These are phyloP conservation scores for Trichomonascaceae sp. DNA, from an alignment of 1,139 yeast species.

Conservation along the genomic window DNA sequence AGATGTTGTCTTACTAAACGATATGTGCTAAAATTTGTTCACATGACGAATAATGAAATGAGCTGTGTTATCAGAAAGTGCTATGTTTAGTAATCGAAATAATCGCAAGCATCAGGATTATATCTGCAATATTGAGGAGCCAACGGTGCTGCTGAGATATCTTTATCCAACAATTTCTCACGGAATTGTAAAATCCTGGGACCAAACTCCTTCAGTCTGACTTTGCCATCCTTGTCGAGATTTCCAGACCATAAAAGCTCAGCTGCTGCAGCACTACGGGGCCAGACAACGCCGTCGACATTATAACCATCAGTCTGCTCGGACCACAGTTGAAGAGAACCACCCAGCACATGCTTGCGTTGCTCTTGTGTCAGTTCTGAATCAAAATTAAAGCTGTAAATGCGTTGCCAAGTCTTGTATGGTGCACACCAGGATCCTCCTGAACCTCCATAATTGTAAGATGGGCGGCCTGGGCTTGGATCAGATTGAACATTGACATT, in stretches of 20 bases:
- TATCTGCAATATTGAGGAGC: conserved; percentile 13
- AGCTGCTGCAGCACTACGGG: conserved; percentile 43
- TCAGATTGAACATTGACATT: conserved; percentile 24
- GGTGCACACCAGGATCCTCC: conserved; percentile 46
- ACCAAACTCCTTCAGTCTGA: conserved; percentile 8
- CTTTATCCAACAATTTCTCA: conserved; percentile 10
- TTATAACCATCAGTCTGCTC: conserved; percentile 39
- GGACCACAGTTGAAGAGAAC: conserved; percentile 41
- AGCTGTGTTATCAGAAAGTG: not conserved
- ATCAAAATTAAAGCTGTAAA: conserved; percentile 36
- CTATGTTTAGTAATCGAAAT: not conserved
- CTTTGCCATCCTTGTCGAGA: conserved; percentile 25
- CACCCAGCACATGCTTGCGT: conserved; percentile 36
- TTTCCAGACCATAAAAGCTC: conserved; percentile 45
- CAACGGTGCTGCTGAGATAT: conserved; percentile 11
- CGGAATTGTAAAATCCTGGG: conserved; percentile 12
- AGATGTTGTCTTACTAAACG: not conserved
- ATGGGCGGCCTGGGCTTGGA: conserved; percentile 26
- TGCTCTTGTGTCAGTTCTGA: conserved; percentile 21
- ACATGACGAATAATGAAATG: no score
- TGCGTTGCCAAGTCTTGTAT: conserved; percentile 44
- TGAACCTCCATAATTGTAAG: conserved; percentile 31
- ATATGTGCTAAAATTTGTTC: no score
- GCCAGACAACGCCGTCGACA: conserved; percentile 40
- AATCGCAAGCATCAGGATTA: conserved; percentile 10